Percentiles rank a stretch among this genome's conserved stretches.
Evolutionary conservation across 2,329 filamentous ascomycete genomes (phyloP).

Genomic region (Fusarium scirpi): DNA sequence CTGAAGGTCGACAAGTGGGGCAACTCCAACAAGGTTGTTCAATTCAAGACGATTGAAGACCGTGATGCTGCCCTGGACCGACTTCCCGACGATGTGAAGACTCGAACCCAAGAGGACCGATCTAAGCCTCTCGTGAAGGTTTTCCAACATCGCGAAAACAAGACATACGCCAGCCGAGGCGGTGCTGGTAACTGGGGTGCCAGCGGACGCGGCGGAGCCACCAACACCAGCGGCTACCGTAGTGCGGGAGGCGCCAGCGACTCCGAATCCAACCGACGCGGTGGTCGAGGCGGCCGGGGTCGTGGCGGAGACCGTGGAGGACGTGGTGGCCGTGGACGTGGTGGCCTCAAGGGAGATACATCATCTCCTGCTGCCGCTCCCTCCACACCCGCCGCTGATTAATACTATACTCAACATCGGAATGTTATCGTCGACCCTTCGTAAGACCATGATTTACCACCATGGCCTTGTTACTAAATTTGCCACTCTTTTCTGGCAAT

Average conservation of each 20-base stretch:
- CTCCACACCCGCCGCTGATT: conserved; percentile 61
- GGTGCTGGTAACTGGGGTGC: conserved; percentile 76
- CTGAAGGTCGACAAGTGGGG: conserved; percentile 82
- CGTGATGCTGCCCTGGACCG: conserved; percentile 82
- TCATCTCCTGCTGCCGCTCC: conserved; percentile 65
- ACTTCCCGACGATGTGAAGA: conserved; percentile 81
- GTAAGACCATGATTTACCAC: conserved; percentile 28
- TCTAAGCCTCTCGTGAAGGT: conserved; percentile 85
- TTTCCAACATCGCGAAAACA: conserved; percentile 77
- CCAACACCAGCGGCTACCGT: conserved; percentile 79
- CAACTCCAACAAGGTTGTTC: conserved; percentile 83
- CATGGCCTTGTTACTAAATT: conserved; percentile 31
- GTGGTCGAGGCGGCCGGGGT: conserved; percentile 67
- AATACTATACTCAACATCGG: conserved; percentile 31
- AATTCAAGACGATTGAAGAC: conserved; percentile 83
- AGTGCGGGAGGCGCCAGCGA: conserved; percentile 83
- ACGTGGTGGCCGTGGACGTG: conserved; percentile 66
- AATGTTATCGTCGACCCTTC: conserved; percentile 29
- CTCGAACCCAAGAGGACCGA: conserved; percentile 76
- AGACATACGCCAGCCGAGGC: conserved; percentile 68
- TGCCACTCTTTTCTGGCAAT: conserved; percentile 36
- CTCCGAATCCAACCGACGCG: conserved; percentile 68
- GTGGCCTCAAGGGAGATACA: conserved; percentile 70
- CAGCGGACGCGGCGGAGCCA: conserved; percentile 71
- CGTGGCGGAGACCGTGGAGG: conserved; percentile 70